Conservation (phyloP, 495 filamentous ascomycete species). For the Daldinia caldariorum region DNA sequence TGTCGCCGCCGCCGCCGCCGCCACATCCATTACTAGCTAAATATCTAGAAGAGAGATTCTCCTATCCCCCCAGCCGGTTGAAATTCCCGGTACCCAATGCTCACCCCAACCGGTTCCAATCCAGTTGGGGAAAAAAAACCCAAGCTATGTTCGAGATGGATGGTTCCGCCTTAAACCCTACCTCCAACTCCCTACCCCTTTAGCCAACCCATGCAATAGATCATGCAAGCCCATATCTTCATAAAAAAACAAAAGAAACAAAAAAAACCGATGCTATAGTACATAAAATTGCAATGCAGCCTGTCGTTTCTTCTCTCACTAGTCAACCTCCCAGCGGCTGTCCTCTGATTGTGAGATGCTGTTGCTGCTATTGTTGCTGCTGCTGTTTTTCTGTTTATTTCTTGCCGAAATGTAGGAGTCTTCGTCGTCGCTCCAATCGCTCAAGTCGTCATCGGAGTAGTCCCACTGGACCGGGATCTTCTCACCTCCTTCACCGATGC, state of each 20-base stretch:
- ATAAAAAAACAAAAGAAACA: slow-evolving; percentile 30
- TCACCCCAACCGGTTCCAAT: neutral
- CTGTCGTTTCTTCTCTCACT: slow-evolving; percentile 10
- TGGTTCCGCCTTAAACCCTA: neutral
- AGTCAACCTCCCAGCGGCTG: slow-evolving; percentile 51
- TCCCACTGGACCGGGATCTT: slow-evolving; percentile 66
- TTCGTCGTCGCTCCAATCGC: slow-evolving; percentile 46
- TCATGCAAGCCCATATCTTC: slow-evolving; percentile 21
- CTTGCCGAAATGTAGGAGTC: slow-evolving; percentile 30
- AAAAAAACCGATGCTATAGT: slow-evolving; percentile 25
- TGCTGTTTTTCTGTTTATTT: slow-evolving; percentile 22
- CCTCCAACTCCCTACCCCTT: neutral
- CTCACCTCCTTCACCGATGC: slow-evolving; percentile 59
- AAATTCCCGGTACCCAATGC: neutral
- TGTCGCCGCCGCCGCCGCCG: neutral
- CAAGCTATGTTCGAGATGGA: neutral
- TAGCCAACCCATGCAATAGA: neutral
- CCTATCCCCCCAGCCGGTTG: neutral
- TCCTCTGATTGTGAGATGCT: slow-evolving; percentile 31
- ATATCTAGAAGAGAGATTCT: neutral
- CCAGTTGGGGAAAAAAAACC: neutral
- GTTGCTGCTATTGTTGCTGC: slow-evolving; percentile 28
- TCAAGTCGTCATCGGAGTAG: slow-evolving; percentile 58
- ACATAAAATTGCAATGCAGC: slow-evolving; percentile 5
- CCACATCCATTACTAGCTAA: slow-evolving; percentile 3